Evolutionary conservation across 345 rosid genomes (phyloP).

Genomic region (Firmiana major): DNA sequence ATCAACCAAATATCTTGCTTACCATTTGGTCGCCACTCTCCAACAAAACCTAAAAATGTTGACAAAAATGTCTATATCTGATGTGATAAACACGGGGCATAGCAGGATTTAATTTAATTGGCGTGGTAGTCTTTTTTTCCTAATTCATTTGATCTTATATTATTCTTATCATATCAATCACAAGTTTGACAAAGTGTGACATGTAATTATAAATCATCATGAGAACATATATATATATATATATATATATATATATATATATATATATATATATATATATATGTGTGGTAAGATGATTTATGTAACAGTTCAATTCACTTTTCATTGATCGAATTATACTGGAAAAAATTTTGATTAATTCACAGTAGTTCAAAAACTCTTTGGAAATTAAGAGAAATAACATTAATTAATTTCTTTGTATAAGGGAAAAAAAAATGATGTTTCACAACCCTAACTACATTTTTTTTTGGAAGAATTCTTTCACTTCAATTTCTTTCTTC

Average conservation of each 20-base stretch:
- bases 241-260: no score
- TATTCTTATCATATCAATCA: no score
- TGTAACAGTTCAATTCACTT: no score
- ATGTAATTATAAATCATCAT: no score
- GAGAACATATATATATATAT: no score
- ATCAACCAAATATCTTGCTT: constrained; percentile 3
- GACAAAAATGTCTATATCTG: not conserved
- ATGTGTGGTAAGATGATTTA: no score
- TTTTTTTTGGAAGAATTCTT: not conserved
- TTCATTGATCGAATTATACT: no score
- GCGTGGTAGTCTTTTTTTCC: not conserved
- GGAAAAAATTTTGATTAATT: no score
- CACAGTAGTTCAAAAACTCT: no score
- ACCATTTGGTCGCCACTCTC: not conserved
- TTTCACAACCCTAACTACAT: not conserved
- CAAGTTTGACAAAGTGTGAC: no score
- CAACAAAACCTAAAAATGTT: constrained; percentile 1
- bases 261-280: no score
- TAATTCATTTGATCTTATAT: not conserved
- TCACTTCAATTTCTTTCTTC: not conserved
- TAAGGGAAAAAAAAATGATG: not conserved
- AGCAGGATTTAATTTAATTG: not conserved
- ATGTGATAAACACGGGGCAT: not conserved
- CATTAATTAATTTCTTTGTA: not conserved
- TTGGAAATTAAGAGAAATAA: not conserved